Base-by-base conservation (phyloP, 2,329 filamentous ascomycete species). In the Trichoderma gracile region DNA sequence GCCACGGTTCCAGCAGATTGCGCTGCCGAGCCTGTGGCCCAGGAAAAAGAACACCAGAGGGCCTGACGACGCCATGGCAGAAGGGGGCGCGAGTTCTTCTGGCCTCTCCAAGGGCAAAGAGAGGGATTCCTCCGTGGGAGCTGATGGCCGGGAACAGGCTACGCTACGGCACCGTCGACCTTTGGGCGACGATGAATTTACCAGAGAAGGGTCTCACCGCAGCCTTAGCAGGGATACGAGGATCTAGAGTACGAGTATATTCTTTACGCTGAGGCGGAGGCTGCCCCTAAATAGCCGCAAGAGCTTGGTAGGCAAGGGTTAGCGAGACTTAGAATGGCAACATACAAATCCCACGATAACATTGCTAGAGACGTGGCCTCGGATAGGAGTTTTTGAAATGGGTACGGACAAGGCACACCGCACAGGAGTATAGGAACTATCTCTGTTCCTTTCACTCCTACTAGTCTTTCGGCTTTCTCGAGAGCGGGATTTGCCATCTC, bases 1-100 rank as follows among this genome's bases (percentile, higher is more conserved):
- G 77, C 92, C 92, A 2, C 85, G 91, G 27, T 95, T 95, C 75
- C 92, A 95, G 74, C 91, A 95, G 73, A 94, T 95, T 68, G 89
- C 90, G 0, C 80, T 96, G 9, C 92, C 92, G 0, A 92, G 87
- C 69, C 74, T 95, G 65, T 96, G 92, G 92, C 92, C 92, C 1
- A 81, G 91, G 53, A 94, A 93, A 80, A 89, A 87, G 79, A 96
- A 93, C 70, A 93, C 91, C 0, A 80, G 91, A 27, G 91, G 90
- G 5, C 89, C 89, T 1, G 88, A 89, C 21, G 87, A 89, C 23
- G 76, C 77, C 3, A 75, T 82, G 33, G 76, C 80, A 5, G 82
- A 82, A 43, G 76, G 74, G 45, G 75, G 74, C n/a, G n/a, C 30
- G 30, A 74, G 76, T 5, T 84, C 84, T 9, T 75, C 82, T n/a